Evolutionary conservation across 352 stramenopile genomes (phyloP), one percentile per base, ranked within the genome.

Genomic region (Aphanomyces cochlioides): DNA sequence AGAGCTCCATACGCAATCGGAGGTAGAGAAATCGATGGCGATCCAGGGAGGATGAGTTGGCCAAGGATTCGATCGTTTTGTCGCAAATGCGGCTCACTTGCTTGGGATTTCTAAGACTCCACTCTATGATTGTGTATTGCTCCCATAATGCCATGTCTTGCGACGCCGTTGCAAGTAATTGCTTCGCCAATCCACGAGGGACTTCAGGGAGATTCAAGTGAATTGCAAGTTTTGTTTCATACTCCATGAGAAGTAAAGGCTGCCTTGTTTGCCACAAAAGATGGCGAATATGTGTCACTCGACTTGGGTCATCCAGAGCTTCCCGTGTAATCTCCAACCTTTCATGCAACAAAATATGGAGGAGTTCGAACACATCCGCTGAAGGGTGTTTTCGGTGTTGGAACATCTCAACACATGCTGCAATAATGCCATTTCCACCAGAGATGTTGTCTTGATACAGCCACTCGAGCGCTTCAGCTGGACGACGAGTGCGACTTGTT

Each of bases 71-170:
- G 4, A 90, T 38, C 17, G 77, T 87, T 54, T 80, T 91, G 21
- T 85, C 80, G 36, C 81, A 90, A 13, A 89, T 81, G 10, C 83
- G 82, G 39, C 68, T 66, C 17, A 82, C 72, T 58, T 88, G 79
- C 7, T 76, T 78, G 1, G 71, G 47, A 45, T 89, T 86, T 15
- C 76, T 72, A 15, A 85, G n/a, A 8, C 61, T 67, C 21, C 78
- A 67, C 56, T 92, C 85, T 15, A 89, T 39, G 36, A 80, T 74
- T 6, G 83, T 81, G 56, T 93, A 90, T 10, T 66, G 37, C 48
- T 67, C 56, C 37, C 40, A 66, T 10, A 66, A 41, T n/a, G 15
- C 8, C 15, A 66, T 38, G 37, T 47, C 37, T 15, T 38, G 36
- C 5, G 57, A 17, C 6, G 37, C 57, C 15, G 37, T 7, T n/a